These are phyloP conservation scores for Diaporthe sp. DNA, from an alignment of 2,329 filamentous ascomycete genomes.

Conservation along the genomic window DNA sequence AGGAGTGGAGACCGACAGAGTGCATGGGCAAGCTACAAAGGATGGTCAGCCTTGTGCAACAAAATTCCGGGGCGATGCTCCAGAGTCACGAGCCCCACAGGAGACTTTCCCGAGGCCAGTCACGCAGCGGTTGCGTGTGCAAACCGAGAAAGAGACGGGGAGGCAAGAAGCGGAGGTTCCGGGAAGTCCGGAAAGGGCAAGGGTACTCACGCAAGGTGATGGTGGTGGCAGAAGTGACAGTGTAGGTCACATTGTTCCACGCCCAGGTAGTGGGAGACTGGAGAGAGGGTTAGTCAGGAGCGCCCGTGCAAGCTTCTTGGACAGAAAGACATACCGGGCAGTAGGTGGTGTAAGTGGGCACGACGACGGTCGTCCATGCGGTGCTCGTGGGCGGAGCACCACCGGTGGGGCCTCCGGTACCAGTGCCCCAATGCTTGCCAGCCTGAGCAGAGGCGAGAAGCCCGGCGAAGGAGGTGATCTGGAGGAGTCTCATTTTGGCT, in stretches of 20 bases:
- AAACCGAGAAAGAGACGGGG: background rate
- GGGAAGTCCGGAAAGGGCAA: background rate
- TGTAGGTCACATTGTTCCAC: conserved; percentile 59
- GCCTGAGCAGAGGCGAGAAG: conserved; percentile 39
- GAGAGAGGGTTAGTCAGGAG: conserved; percentile 29
- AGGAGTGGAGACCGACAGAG: conserved; percentile 53
- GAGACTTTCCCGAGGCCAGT: background rate
- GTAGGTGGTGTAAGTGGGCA: conserved; percentile 57
- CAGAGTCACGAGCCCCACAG: background rate
- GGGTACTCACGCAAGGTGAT: conserved; percentile 60
- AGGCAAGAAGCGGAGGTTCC: background rate
- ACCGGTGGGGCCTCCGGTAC: conserved; percentile 26
- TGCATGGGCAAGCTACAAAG: conserved; percentile 63
- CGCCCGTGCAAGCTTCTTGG: background rate
- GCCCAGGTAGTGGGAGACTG: conserved; percentile 56
- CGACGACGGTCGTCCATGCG: conserved; percentile 54
- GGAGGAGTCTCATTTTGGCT: conserved; percentile 44
- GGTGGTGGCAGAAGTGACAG: conserved; percentile 57
- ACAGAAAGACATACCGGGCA: conserved; percentile 57
- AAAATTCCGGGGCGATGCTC: too few relatives aligned
- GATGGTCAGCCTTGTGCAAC: conserved; percentile 46
- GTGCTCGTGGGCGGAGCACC: conserved; percentile 42
- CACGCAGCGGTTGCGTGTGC: background rate
- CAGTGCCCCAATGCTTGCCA: conserved; percentile 43
- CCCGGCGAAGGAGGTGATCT: conserved; percentile 37